Percentiles rank a stretch among this genome's conserved stretches.
These are phyloP conservation scores for Porphyrellus cyaneotinctus DNA, from an alignment of 768 basidiomycete species.

Conservation along the genomic window DNA sequence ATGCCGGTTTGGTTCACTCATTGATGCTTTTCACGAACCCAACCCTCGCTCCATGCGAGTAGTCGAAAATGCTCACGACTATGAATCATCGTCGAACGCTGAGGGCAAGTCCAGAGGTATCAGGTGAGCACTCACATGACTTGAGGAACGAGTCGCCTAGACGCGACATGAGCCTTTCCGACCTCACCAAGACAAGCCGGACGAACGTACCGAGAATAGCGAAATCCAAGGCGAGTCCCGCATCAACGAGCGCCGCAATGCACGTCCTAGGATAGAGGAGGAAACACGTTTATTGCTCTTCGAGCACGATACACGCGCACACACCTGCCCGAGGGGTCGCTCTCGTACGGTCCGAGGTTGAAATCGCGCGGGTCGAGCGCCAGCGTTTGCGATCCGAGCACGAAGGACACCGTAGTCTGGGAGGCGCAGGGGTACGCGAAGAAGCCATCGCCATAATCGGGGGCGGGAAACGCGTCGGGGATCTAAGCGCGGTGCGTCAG, in stretches of 20 bases:
- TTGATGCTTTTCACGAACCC: slow-evolving; percentile 58
- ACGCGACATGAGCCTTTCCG: not conserved
- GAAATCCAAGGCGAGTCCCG: slow-evolving; percentile 16
- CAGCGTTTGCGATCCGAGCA: slow-evolving; percentile 42
- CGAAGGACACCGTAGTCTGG: slow-evolving; percentile 35
- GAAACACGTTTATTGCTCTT: not conserved
- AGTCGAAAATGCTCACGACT: slow-evolving; percentile 65
- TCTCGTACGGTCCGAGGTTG: slow-evolving; percentile 44
- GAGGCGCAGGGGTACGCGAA: slow-evolving; percentile 53
- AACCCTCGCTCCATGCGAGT: slow-evolving; percentile 47
- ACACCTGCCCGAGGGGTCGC: slow-evolving; percentile 31
- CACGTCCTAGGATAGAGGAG: slow-evolving; percentile 38
- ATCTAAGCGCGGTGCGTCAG: slow-evolving; percentile 36
- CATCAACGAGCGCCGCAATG: slow-evolving; percentile 50
- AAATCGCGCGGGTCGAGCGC: slow-evolving; percentile 47
- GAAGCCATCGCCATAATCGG: slow-evolving; percentile 45
- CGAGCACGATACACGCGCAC: not conserved
- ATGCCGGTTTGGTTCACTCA: too few relatives aligned
- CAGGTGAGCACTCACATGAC: slow-evolving; percentile 44
- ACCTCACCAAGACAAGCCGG: not conserved
- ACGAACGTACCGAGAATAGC: slow-evolving; percentile 18
- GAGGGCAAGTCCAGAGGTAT: too few relatives aligned
- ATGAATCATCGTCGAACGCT: slow-evolving; percentile 1
- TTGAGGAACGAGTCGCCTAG: slow-evolving; percentile 61
- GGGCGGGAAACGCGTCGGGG: slow-evolving; percentile 40